These are phyloP conservation scores for Alternaria triticimaculans DNA, from an alignment of 2,329 filamentous ascomycete genomes.

Conservation along the genomic window DNA sequence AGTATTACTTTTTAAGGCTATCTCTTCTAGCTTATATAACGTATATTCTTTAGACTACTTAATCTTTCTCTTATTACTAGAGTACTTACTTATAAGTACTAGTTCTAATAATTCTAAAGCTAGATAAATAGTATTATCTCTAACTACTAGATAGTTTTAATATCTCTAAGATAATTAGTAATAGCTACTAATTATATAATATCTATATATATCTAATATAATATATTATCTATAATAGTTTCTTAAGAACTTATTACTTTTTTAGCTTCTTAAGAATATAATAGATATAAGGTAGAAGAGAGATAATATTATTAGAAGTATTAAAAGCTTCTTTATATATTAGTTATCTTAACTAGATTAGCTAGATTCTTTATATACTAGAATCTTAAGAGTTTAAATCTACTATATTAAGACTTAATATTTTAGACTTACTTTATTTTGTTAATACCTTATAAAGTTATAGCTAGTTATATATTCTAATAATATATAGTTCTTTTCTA, in stretches of 20 bases:
- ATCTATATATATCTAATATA: background rate
- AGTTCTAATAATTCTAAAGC: background rate
- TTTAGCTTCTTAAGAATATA: background rate
- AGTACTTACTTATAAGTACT: background rate
- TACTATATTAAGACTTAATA: background rate
- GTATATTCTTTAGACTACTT: background rate
- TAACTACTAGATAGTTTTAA: background rate
- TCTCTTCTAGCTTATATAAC: background rate
- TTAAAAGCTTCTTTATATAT: conserved; percentile 6
- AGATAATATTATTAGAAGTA: background rate
- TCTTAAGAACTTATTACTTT: conserved; percentile 1
- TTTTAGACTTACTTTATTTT: background rate
- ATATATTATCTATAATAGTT: background rate
- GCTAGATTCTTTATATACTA: background rate
- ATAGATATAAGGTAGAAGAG: background rate
- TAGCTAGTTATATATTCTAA: background rate
- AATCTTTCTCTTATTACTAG: background rate
- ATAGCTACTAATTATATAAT: background rate
- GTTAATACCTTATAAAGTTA: background rate
- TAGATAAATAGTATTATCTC: background rate
- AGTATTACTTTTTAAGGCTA: background rate
- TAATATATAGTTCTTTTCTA: background rate
- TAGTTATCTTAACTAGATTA: background rate
- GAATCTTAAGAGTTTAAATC: background rate
- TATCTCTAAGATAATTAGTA: background rate